Evolutionary conservation across 495 filamentous ascomycete species (phyloP).

Genomic region (Hypoxylon fuscum): DNA sequence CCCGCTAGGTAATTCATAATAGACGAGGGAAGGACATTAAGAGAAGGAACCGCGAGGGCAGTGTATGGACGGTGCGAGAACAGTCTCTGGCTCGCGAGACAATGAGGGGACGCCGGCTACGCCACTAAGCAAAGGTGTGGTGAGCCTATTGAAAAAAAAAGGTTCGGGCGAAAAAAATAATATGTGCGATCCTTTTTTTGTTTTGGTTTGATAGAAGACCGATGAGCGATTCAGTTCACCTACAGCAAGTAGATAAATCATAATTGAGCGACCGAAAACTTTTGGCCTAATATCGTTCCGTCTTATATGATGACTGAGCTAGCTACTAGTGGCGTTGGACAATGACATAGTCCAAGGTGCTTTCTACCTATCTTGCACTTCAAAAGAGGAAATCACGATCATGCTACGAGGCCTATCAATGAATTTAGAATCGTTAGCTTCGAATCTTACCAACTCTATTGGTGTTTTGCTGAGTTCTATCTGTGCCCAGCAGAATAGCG

Average conservation of each 20-base stretch:
- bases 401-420: too few species aligned
- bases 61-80: too few species aligned
- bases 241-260: too few species aligned
- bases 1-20: not conserved
- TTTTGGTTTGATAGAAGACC: not conserved
- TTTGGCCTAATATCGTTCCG: too few species aligned
- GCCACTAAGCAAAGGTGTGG: constrained; percentile 12
- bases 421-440: too few species aligned
- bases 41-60: not conserved
- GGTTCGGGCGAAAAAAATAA: not conserved
- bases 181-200: constrained; percentile 8
- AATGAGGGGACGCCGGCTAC: constrained; percentile 6
- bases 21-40: not conserved
- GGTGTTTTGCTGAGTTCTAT: too few species aligned
- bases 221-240: not conserved
- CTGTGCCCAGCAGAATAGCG: too few species aligned
- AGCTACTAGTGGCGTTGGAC: too few species aligned
- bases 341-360: not conserved
- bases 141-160: not conserved
- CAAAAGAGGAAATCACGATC: too few species aligned
- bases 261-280: not conserved
- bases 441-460: too few species aligned
- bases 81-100: not conserved
- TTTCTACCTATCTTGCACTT: constrained; percentile 3
- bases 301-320: too few species aligned